These are phyloP conservation scores for Zygosaccharomyces sapae DNA, from an alignment of 1,139 yeast genomes.

Conservation along the genomic window DNA sequence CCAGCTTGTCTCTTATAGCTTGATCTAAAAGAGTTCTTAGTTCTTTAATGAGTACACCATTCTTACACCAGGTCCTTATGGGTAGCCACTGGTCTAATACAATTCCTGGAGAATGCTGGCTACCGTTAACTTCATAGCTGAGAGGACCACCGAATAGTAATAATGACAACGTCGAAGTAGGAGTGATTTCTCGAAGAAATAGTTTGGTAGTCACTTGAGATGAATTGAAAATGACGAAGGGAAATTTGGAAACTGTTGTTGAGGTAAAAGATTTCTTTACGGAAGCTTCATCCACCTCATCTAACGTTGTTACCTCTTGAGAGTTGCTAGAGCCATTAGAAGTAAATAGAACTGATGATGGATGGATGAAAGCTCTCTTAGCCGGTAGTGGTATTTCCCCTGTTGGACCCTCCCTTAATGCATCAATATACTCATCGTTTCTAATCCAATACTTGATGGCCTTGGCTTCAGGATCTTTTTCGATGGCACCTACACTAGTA, in stretches of 20 bases:
- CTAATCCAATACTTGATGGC: slow-evolving; percentile 69
- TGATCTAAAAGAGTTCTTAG: slow-evolving; percentile 62
- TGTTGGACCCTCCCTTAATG: slow-evolving; percentile 18
- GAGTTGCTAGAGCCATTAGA: slow-evolving; percentile 16
- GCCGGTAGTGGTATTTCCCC: slow-evolving; percentile 43
- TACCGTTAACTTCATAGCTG: slow-evolving; percentile 56
- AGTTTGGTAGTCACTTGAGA: slow-evolving; percentile 64
- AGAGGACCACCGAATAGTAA: slow-evolving; percentile 77
- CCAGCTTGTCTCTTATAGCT: slow-evolving; percentile 57
- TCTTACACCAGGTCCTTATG: slow-evolving; percentile 86
- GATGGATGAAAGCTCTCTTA: slow-evolving; percentile 73
- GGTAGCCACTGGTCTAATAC: slow-evolving; percentile 78
- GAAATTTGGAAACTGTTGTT: slow-evolving; percentile 39
- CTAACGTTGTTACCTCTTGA: slow-evolving; percentile 9
- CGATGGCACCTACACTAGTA: slow-evolving; percentile 74
- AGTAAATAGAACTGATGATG: slow-evolving; percentile 65
- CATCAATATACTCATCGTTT: slow-evolving; percentile 47
- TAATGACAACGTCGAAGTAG: slow-evolving; percentile 65
- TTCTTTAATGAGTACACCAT: slow-evolving; percentile 77
- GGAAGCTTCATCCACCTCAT: slow-evolving; percentile 8
- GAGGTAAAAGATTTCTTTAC: slow-evolving; percentile 34
- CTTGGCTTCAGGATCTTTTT: slow-evolving; percentile 76
- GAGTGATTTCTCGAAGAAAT: slow-evolving; percentile 72
- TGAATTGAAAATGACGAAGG: slow-evolving; percentile 55
- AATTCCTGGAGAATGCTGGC: slow-evolving; percentile 55